Evolutionary conservation across 257 asterid species (phyloP).

Genomic region (Ligustrum vulgare): DNA sequence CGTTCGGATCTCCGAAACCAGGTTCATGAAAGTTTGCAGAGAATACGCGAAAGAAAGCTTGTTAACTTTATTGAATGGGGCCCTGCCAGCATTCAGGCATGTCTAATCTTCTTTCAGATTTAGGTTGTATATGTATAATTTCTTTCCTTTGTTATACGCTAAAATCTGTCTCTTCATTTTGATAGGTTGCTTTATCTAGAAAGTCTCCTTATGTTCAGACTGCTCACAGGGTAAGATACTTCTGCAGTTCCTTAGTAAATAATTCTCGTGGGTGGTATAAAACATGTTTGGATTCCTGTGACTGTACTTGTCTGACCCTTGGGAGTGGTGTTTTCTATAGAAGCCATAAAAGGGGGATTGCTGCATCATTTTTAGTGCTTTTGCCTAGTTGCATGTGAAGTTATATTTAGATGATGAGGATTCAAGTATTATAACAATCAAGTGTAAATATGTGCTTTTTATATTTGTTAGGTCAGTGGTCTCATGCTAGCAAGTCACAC

Average conservation of each 20-base stretch:
- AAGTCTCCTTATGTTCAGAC: slow-evolving; percentile 99
- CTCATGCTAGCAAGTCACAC: slow-evolving; percentile 99
- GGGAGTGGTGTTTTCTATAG: neutral
- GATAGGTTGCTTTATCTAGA: slow-evolving; percentile 95
- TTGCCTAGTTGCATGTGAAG: neutral
- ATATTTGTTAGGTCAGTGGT: slow-evolving; percentile 76
- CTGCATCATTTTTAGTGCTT: neutral
- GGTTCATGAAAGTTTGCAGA: slow-evolving; percentile 98
- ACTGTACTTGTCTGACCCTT: neutral
- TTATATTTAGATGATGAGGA: neutral
- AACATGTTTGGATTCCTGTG: slow-evolving; percentile 17
- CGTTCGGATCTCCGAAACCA: slow-evolving; percentile 31
- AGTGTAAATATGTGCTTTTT: slow-evolving; percentile 21
- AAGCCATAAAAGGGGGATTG: neutral
- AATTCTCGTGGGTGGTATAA: neutral
- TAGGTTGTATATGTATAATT: slow-evolving; percentile 12
- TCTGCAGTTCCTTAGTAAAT: slow-evolving; percentile 6
- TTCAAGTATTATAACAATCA: slow-evolving; percentile 16
- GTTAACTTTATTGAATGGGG: slow-evolving; percentile 99
- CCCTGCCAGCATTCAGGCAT: slow-evolving; percentile 98
- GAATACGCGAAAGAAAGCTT: slow-evolving; percentile 98
- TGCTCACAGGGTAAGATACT: slow-evolving; percentile 84
- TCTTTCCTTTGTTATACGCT: neutral
- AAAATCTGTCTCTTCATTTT: slow-evolving; percentile 29
- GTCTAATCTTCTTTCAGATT: slow-evolving; percentile 18